Percentiles rank a stretch among this genome's conserved stretches.
phyloP scores from a whole-genome alignment of 208 protist species.

The Trypanosoma conorhini region DNA sequence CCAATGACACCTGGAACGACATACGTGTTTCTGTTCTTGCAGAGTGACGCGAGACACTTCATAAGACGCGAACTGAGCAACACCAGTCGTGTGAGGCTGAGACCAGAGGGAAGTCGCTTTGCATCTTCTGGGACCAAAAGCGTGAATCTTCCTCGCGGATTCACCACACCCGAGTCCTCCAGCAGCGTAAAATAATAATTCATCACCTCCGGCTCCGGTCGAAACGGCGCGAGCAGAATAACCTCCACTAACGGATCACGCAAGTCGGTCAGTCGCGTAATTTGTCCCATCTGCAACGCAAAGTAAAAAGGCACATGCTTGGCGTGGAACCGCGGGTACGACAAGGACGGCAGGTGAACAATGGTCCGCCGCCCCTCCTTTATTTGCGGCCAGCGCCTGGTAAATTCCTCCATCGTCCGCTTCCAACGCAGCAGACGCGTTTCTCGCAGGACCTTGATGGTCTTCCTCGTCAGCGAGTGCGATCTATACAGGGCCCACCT shows the following conservation, averaged over 20 bases:
- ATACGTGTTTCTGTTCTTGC: conserved; percentile 67
- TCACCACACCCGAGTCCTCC: conserved; percentile 56
- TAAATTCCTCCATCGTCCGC: conserved; percentile 86
- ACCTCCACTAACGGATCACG: conserved; percentile 81
- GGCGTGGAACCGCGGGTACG: conserved; percentile 74
- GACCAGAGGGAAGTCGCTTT: conserved; percentile 54
- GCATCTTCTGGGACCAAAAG: conserved; percentile 84
- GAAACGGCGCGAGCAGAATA: conserved; percentile 74
- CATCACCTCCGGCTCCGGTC: conserved; percentile 74
- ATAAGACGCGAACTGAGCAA: conserved; percentile 77
- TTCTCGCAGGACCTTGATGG: conserved; percentile 59
- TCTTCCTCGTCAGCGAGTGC: conserved; percentile 67
- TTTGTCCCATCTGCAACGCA: conserved; percentile 71
- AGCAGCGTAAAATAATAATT: conserved; percentile 82
- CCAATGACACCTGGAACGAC: conserved; percentile 87
- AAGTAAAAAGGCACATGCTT: conserved; percentile 82
- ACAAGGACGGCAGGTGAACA: conserved; percentile 89
- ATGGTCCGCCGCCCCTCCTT: conserved; percentile 56
- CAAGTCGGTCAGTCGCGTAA: conserved; percentile 84
- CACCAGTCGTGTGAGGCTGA: conserved; percentile 79
- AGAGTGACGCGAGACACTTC: conserved; percentile 72
- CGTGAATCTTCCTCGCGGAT: conserved; percentile 60
- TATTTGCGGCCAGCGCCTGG: conserved; percentile 60
- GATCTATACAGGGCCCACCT: conserved; percentile 80
- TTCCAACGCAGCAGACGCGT: conserved; percentile 66